Conservation (phyloP, 2,329 filamentous ascomycete genomes). For the Penicillium sp. region DNA sequence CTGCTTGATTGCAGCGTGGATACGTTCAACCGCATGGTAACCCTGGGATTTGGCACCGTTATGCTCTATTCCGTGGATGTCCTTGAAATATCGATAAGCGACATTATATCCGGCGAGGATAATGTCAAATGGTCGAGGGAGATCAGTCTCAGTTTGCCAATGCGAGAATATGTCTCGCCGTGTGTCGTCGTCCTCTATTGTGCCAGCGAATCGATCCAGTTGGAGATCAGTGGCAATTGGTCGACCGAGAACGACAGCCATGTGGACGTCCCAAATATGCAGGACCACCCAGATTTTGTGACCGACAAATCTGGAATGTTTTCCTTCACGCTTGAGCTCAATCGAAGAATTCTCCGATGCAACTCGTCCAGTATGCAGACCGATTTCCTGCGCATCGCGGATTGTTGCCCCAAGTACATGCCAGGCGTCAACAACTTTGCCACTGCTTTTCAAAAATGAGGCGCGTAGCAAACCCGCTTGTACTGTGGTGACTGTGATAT, state of each 20-base stretch:
- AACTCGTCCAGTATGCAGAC: constrained; percentile 17
- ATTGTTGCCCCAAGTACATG: constrained; percentile 19
- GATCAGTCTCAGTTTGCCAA: background rate
- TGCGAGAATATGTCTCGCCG: constrained; percentile 9
- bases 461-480: constrained; percentile 21
- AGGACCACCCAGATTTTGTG: constrained; percentile 19
- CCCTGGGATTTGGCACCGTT: background rate
- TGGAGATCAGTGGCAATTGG: constrained; percentile 17
- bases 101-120: background rate
- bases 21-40: constrained; percentile 11
- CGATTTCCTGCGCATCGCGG: constrained; percentile 23
- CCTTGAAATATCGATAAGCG: background rate
- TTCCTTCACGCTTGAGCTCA: no score
- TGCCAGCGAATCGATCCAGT: constrained; percentile 11
- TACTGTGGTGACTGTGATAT: constrained; percentile 12
- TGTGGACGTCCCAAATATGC: constrained; percentile 24
- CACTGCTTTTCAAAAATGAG: constrained; percentile 24
- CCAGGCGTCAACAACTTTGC: constrained; percentile 23
- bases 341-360: background rate
- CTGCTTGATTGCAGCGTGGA: constrained; percentile 11
- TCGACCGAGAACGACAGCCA: constrained; percentile 23
- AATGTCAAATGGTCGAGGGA: background rate
- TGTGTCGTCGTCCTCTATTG: constrained; percentile 4
- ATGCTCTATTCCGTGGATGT: background rate
- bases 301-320: background rate